Evolutionary conservation across 2,329 filamentous ascomycete genomes (phyloP).

Genomic region (Leptographium wingfieldii): DNA sequence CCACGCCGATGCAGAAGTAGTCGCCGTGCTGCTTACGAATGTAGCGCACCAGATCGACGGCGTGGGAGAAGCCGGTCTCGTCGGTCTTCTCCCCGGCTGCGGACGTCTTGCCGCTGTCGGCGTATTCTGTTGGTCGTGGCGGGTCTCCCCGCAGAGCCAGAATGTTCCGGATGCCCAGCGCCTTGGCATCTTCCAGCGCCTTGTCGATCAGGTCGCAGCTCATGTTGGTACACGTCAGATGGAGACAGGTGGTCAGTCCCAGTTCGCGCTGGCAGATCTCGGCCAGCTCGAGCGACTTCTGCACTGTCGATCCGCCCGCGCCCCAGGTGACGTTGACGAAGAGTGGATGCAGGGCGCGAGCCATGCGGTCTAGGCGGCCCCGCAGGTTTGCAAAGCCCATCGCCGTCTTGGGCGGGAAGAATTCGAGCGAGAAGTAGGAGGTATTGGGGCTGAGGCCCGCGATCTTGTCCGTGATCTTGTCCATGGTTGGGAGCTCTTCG

Average conservation of each 20-base stretch:
- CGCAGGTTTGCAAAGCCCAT: constrained; percentile 76
- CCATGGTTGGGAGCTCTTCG: constrained; percentile 36
- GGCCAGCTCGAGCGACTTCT: constrained; percentile 84
- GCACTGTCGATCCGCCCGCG: constrained; percentile 81
- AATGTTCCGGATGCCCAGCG: constrained; percentile 83
- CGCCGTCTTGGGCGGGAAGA: constrained; percentile 95
- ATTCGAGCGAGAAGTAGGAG: constrained; percentile 92
- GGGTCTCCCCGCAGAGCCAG: constrained; percentile 85
- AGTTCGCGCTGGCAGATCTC: constrained; percentile 90
- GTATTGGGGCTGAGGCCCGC: constrained; percentile 70
- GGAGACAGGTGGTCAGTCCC: constrained; percentile 85
- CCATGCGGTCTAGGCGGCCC: constrained; percentile 88
- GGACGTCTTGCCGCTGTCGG: constrained; percentile 29
- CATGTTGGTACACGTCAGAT: constrained; percentile 98
- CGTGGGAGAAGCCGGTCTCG: constrained; percentile 59
- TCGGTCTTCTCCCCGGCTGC: constrained; percentile 19
- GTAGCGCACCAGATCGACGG: constrained; percentile 78
- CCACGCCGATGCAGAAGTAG: constrained; percentile 93
- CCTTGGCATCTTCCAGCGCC: constrained; percentile 81
- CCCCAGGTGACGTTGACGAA: constrained; percentile 99
- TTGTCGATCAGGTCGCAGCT: constrained; percentile 74
- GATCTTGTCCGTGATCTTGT: constrained; percentile 92
- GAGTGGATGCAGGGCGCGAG: constrained; percentile 74
- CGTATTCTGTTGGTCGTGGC: constrained; percentile 79
- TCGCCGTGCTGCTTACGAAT: constrained; percentile 77